phyloP scores from a whole-genome alignment of 441 rosid genomes.

The Corymbia calophylla region DNA sequence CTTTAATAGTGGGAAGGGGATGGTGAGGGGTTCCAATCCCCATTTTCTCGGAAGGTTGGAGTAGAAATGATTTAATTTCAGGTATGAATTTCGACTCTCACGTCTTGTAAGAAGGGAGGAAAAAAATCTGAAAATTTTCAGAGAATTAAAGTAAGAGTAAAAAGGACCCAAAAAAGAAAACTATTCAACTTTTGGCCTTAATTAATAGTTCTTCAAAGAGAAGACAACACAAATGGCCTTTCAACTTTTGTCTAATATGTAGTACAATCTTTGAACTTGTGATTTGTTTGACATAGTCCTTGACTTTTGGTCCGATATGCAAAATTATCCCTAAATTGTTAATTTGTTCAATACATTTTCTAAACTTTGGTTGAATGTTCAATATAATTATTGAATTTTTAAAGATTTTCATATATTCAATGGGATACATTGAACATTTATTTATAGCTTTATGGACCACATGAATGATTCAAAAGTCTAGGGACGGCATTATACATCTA shows the following conservation, averaged over 20 bases:
- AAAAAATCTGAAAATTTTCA: no score
- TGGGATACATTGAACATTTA: not conserved
- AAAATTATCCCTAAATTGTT: no score
- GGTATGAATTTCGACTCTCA: no score
- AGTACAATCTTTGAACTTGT: rapidly evolving
- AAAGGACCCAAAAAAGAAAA: no score
- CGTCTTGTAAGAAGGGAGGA: no score
- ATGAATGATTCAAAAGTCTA: not conserved
- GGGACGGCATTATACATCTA: not conserved
- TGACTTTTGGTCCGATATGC: no score
- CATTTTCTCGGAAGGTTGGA: no score
- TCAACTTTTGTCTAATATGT: not conserved
- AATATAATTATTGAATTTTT: not conserved
- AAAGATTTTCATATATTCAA: rapidly evolving
- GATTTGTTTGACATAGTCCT: not conserved
- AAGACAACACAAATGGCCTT: rapidly evolving
- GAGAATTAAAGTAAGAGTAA: no score
- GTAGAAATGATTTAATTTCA: no score
- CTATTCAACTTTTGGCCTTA: rapidly evolving
- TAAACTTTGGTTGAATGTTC: not conserved
- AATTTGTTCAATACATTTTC: no score
- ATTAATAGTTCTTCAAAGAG: not conserved
- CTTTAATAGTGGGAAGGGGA: no score
- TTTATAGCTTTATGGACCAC: not conserved
- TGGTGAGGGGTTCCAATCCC: no score